These are phyloP conservation scores for Eutypa lata DNA, from an alignment of 2,329 filamentous ascomycete genomes.

Conservation along the genomic window DNA sequence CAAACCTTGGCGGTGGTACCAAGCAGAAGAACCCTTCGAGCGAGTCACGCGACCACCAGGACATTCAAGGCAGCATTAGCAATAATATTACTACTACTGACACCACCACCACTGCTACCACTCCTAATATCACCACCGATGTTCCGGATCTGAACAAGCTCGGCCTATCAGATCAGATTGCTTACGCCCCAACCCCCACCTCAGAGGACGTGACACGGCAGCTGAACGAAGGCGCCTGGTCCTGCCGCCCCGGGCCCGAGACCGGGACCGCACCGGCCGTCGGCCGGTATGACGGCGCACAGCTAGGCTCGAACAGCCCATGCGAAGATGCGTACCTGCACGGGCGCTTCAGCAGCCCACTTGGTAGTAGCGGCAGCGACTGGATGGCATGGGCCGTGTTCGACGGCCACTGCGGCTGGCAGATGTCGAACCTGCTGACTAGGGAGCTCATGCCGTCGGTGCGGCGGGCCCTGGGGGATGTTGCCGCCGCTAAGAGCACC, in stretches of 20 bases:
- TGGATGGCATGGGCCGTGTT: constrained; percentile 34
- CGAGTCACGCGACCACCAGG: not conserved
- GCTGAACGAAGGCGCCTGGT: constrained; percentile 24
- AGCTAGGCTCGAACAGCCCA: constrained; percentile 30
- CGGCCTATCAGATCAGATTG: constrained; percentile 20
- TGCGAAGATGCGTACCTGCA: constrained; percentile 33
- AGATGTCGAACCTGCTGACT: constrained; percentile 28
- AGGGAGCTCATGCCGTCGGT: constrained; percentile 28
- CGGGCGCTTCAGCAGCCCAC: constrained; percentile 26
- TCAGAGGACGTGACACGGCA: constrained; percentile 23
- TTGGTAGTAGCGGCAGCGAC: constrained; percentile 13
- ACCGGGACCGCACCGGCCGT: constrained; percentile 12
- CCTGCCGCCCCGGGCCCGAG: constrained; percentile 16
- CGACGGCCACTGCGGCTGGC: constrained; percentile 34
- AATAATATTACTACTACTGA: not conserved
- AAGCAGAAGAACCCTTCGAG: no score
- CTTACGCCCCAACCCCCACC: constrained; percentile 19
- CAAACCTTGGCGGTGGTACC: no score
- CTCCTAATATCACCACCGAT: not conserved
- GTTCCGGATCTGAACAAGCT: constrained; percentile 24
- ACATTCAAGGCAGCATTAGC: not conserved
- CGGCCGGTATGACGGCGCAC: constrained; percentile 28
- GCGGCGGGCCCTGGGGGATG: constrained; percentile 19
- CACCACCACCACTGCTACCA: not conserved
- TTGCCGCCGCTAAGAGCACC: constrained; percentile 4